Evolutionary conservation across 257 asterid genomes (phyloP), one percentile per base, ranked within the genome.

Genomic region (Solanum phureja): DNA sequence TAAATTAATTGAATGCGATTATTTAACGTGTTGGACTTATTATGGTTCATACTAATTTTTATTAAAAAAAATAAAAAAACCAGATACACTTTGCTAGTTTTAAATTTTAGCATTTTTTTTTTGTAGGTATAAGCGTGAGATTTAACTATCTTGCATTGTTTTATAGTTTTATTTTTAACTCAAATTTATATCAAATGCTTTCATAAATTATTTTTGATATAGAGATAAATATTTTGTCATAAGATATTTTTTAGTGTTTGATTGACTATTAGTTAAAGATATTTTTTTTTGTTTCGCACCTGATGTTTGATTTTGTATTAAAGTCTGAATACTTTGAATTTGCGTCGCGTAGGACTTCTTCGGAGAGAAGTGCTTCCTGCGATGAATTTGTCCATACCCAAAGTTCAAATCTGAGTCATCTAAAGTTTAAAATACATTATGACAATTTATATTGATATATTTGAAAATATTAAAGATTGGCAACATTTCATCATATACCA

Each of bases 341-440:
- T 3, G 24, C 66, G 1, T 23, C 2, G 10, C 11, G 0, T 7
- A 58, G n/a, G 11, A 7, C 24, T 0, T 58, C 66, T 56, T 56
- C 4, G 5, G 2, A 1, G n/a, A 19, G 64, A 56, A 56, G 23
- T 8, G 11, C 0, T 56, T 56, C 24, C 2, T 58, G 1, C 11
- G 1, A 58, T 0, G 5, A 7, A 19, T 58, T 58, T 56, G 0
- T 56, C 4, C n/a, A 56, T 56, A 56, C 10, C 4, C n/a, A 56
- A 2, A 19, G 2, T 7, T 56, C 24, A 7, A 58, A 6, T 7
- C 1, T 1, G 5, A 58, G 0, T 3, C 66, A 19, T 1, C 5
- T 58, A 19, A 58, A 19, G 0, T 19, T 58, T 3, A 58, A 58
- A 8, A 21, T 58, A 0, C 1, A 3, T 58, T 19, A 4, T 58